These are phyloP conservation scores for Kockiozyma suomiensis DNA, from an alignment of 805 yeast species.

Conservation along the genomic window DNA sequence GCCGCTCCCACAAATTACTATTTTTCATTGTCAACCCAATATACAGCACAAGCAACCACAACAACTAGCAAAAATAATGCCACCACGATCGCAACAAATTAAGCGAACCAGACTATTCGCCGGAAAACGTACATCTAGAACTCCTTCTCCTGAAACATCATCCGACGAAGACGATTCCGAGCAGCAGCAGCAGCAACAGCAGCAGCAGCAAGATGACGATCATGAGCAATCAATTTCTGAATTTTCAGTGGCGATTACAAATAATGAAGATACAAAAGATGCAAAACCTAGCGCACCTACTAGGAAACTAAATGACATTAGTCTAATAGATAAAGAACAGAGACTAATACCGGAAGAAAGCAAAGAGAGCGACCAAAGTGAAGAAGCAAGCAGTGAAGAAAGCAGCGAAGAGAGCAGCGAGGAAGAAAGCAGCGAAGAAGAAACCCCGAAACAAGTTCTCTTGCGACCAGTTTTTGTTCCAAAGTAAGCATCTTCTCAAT, in stretches of 20 bases:
- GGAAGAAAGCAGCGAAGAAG: slow-evolving; percentile 8
- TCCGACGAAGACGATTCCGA: neutral
- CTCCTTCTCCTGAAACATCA: slow-evolving; percentile 26
- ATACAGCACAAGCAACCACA: neutral
- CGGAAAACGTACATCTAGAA: slow-evolving; percentile 26
- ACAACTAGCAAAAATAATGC: neutral
- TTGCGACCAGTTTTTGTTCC: slow-evolving; percentile 41
- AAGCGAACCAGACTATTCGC: slow-evolving; percentile 21
- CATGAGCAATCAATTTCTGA: neutral
- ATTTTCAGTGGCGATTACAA: neutral
- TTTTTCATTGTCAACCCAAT: no score
- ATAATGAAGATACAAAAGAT: neutral
- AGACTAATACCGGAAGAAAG: neutral
- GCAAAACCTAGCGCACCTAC: neutral
- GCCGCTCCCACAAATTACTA: no score
- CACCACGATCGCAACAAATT: slow-evolving; percentile 4
- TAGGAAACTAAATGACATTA: slow-evolving; percentile 5
- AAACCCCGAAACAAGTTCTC: slow-evolving; percentile 37
- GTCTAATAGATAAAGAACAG: neutral
- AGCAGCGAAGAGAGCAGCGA: slow-evolving; percentile 5
- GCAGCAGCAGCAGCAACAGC: neutral
- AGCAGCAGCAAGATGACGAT: neutral
- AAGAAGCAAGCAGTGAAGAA: neutral
- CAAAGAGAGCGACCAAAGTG: neutral
- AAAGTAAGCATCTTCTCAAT: slow-evolving; percentile 24